Evolutionary conservation across 495 filamentous ascomycete genomes (phyloP).

Genomic region (Penicillium bialowiezense): DNA sequence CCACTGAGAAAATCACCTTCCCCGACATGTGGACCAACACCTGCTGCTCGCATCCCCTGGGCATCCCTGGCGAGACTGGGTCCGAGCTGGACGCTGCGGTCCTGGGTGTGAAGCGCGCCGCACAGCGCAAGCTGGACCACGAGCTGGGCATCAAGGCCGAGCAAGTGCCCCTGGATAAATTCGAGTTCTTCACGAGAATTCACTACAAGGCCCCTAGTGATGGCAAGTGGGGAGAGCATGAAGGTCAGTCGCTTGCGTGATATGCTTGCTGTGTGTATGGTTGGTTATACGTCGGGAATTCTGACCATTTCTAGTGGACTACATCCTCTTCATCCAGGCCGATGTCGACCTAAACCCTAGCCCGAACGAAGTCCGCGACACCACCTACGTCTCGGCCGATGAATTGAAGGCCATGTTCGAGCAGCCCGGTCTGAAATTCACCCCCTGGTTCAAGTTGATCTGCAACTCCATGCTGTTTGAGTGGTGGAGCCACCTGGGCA

Average conservation of each 20-base stretch:
- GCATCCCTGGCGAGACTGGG: constrained; percentile 87
- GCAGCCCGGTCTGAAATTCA: constrained; percentile 78
- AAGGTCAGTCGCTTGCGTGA: constrained; percentile 61
- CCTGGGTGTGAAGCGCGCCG: constrained; percentile 82
- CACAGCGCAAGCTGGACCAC: constrained; percentile 87
- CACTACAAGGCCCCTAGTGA: constrained; percentile 98
- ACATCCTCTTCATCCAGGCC: constrained; percentile 97
- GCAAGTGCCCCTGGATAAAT: constrained; percentile 89
- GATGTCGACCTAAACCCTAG: constrained; percentile 79
- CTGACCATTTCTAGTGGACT: constrained; percentile 68
- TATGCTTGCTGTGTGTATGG: background rate
- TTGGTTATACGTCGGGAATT: background rate
- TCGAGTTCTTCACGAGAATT: constrained; percentile 92
- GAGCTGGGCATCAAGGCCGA: constrained; percentile 88
- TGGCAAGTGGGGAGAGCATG: constrained; percentile 98
- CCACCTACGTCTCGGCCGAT: constrained; percentile 75
- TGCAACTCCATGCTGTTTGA: constrained; percentile 97
- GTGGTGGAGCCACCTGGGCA: constrained; percentile 91
- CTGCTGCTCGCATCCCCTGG: constrained; percentile 96
- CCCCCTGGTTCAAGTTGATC: constrained; percentile 99
- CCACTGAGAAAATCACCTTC: constrained; percentile 98
- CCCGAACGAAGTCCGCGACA: constrained; percentile 84
- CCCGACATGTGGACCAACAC: constrained; percentile 99
- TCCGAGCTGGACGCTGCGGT: constrained; percentile 76
- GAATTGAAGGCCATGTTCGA: constrained; percentile 84